These are phyloP conservation scores for Daldinia sp. DNA, from an alignment of 2,329 filamentous ascomycete species.

Conservation along the genomic window DNA sequence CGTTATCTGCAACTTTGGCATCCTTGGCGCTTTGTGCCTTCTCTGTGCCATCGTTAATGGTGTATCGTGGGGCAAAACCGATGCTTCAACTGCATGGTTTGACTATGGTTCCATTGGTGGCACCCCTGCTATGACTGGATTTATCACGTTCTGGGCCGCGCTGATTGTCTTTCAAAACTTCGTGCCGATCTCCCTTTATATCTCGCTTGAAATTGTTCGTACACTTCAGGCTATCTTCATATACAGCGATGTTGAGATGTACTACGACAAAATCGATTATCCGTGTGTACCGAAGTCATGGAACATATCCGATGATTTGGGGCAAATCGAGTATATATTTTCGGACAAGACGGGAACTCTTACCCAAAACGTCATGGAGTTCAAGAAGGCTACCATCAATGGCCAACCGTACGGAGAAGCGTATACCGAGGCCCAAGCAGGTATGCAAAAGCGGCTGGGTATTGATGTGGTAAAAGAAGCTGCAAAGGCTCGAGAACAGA, in stretches of 20 bases:
- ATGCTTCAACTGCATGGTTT: constrained; percentile 81
- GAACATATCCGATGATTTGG: constrained; percentile 98
- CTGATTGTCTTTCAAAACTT: constrained; percentile 98
- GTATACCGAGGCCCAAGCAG: constrained; percentile 95
- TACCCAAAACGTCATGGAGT: constrained; percentile 97
- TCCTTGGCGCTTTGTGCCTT: constrained; percentile 90
- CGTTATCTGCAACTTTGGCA: constrained; percentile 93
- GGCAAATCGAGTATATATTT: constrained; percentile 99
- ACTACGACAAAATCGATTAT: constrained; percentile 92
- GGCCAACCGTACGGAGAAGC: constrained; percentile 97
- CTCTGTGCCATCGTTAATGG: constrained; percentile 86
- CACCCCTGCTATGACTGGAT: constrained; percentile 79
- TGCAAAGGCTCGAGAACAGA: constrained; percentile 75
- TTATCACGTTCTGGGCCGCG: constrained; percentile 96
- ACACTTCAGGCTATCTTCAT: constrained; percentile 96
- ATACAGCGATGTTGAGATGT: constrained; percentile 95
- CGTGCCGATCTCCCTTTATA: constrained; percentile 97
- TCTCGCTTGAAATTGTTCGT: constrained; percentile 94
- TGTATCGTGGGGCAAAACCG: constrained; percentile 76
- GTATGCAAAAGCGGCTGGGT: constrained; percentile 92
- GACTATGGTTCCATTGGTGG: constrained; percentile 85
- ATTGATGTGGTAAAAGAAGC: constrained; percentile 85
- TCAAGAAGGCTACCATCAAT: constrained; percentile 98
- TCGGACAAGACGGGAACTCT: constrained; percentile 92
- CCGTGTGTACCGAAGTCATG: constrained; percentile 97